phyloP scores from a whole-genome alignment of 805 yeast genomes.

The Sugiyamaella boreocaroliniensis region DNA sequence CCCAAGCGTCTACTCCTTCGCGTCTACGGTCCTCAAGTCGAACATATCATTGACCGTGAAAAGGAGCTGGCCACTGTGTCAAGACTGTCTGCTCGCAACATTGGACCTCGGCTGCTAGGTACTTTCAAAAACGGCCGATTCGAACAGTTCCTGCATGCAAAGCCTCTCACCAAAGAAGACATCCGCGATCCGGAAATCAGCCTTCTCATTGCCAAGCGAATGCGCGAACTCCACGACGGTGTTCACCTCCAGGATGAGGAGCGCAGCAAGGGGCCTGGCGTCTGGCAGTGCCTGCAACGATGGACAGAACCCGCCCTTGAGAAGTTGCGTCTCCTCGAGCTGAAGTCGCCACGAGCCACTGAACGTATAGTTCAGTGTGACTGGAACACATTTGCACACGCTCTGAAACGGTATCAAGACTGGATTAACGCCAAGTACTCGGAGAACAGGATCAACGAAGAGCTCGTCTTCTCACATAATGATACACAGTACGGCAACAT shows the following conservation, averaged over 20 bases:
- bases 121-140: conserved; percentile 88
- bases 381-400: conserved; percentile 44
- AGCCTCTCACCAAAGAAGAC: conserved; percentile 65
- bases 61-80: conserved; percentile 66
- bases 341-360: conserved; percentile 28
- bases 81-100: conserved; percentile 65
- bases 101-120: conserved; percentile 86
- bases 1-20: conserved; percentile 65
- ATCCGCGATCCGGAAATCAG: conserved; percentile 70
- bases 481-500: conserved; percentile 96
- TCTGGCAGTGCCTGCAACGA: conserved; percentile 62
- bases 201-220: conserved; percentile 85
- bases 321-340: conserved; percentile 39
- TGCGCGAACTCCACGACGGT: conserved; percentile 88
- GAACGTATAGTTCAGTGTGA: conserved; percentile 28
- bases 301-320: conserved; percentile 54
- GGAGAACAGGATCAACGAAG: conserved; percentile 35
- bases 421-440: conserved; percentile 57
- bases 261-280: conserved; percentile 51
- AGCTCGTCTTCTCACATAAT: conserved; percentile 82
- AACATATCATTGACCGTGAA: conserved; percentile 77
- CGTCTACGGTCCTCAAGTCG: conserved; percentile 84
- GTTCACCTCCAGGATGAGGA: conserved; percentile 59
- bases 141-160: conserved; percentile 84
- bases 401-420: conserved; percentile 46